Conservation (phyloP, 345 rosid species). For the Citrus reticulata region DNA sequence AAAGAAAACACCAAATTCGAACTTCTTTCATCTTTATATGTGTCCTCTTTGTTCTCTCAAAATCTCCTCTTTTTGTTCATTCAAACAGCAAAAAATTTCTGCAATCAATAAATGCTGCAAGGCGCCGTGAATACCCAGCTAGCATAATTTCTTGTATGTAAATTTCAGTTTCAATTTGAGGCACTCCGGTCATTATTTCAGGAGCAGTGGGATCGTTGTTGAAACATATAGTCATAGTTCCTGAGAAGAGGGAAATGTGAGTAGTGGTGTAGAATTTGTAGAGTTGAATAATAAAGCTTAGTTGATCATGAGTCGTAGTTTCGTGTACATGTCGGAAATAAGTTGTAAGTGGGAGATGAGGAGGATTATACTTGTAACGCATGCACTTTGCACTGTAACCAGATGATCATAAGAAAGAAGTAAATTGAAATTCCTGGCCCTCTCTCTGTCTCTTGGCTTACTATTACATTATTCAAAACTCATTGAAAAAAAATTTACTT, state of each 20-base stretch:
- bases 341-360: slow-evolving; percentile 10
- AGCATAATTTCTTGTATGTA: slow-evolving; percentile 3
- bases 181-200: not conserved
- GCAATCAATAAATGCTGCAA: slow-evolving; percentile 11
- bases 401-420: slow-evolving; percentile 1
- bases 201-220: slow-evolving; percentile 10
- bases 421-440: not conserved
- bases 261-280: slow-evolving; percentile 19
- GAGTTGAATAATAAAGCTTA: not conserved
- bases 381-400: no score
- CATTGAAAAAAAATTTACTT: no score
- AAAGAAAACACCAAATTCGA: not conserved
- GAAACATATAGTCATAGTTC: slow-evolving; percentile 14
- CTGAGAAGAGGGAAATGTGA: slow-evolving; percentile 31
- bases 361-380: no score
- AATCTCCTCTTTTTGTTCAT: not conserved
- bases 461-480: no score
- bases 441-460: no score
- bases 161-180: not conserved
- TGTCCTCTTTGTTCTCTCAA: not conserved
- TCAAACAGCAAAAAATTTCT: not conserved
- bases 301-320: slow-evolving; percentile 5
- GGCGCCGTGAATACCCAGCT: not conserved
- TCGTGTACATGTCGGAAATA: slow-evolving; percentile 26
- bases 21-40: not conserved